These are phyloP conservation scores for Arachis monticola DNA, from an alignment of 331 rosid genomes.

Conservation along the genomic window DNA sequence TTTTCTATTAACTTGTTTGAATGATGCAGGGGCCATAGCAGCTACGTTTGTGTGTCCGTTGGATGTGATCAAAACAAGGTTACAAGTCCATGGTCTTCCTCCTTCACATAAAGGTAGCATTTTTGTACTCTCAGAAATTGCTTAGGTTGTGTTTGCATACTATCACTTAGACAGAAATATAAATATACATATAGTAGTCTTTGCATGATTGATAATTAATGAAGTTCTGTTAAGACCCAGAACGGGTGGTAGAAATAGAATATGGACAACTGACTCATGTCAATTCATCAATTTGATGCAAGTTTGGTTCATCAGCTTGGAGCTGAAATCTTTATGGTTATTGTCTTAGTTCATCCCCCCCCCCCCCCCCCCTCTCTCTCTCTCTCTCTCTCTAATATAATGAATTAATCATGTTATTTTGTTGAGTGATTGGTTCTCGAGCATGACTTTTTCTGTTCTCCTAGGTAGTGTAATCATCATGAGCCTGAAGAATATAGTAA, in stretches of 20 bases:
- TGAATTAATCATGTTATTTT: too few species aligned
- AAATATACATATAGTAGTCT: too few species aligned
- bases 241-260: too few species aligned
- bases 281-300: too few species aligned
- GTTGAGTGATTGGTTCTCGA: slow-evolving; percentile 19
- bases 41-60: slow-evolving; percentile 94
- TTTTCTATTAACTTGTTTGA: slow-evolving; percentile 30
- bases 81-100: slow-evolving; percentile 95
- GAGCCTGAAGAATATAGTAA: slow-evolving; percentile 72
- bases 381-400: too few species aligned
- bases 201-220: not conserved
- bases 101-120: slow-evolving; percentile 70
- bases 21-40: slow-evolving; percentile 77
- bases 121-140: not conserved
- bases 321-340: slow-evolving; percentile 7
- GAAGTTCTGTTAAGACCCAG: not conserved
- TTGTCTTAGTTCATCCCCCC: not conserved
- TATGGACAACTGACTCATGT: too few species aligned
- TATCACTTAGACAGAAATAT: too few species aligned
- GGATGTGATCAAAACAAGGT: slow-evolving; percentile 98
- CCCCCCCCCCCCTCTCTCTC: too few species aligned
- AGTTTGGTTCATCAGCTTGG: slow-evolving; percentile 22
- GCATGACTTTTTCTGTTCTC: slow-evolving; percentile 35
- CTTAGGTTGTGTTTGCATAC: not conserved
- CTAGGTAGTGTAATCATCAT: slow-evolving; percentile 82